These are phyloP conservation scores for Tagetes patula DNA, from an alignment of 129 eudicot species.

Conservation along the genomic window DNA sequence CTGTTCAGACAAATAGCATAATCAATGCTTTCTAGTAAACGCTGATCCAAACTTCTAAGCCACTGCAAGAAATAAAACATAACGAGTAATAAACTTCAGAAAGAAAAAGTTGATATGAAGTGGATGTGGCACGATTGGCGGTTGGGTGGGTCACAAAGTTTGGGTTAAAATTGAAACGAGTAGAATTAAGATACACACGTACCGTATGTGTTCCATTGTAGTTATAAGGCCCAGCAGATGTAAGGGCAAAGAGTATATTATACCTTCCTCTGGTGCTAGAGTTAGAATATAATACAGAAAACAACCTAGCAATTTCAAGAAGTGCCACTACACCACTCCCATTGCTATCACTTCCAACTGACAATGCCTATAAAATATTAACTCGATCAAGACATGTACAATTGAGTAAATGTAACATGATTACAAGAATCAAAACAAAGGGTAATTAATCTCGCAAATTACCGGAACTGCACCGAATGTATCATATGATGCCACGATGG, in stretches of 20 bases:
- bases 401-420: not conserved
- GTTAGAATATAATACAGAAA: slow-evolving; percentile 76
- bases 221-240: slow-evolving; percentile 97
- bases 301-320: slow-evolving; percentile 87
- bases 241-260: slow-evolving; percentile 87
- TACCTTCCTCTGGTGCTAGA: slow-evolving; percentile 90
- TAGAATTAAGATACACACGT: not conserved
- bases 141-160: not conserved
- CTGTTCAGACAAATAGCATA: slow-evolving; percentile 92
- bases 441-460: slow-evolving; percentile 26
- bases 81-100: not conserved
- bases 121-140: not conserved
- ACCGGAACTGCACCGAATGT: slow-evolving; percentile 99
- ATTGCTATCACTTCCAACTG: slow-evolving; percentile 94
- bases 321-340: slow-evolving; percentile 97
- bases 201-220: slow-evolving; percentile 97
- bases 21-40: slow-evolving; percentile 82
- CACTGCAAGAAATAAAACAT: slow-evolving; percentile 48
- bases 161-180: not conserved
- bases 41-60: slow-evolving; percentile 92
- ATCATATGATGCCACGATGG: slow-evolving; percentile 94
- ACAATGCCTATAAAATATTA: slow-evolving; percentile 54
- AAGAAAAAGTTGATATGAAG: not conserved
- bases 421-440: slow-evolving; percentile 18
- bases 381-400: not conserved